Evolutionary conservation across 2,329 filamentous ascomycete species (phyloP).

Genomic region (Trichoderma harzianum): DNA sequence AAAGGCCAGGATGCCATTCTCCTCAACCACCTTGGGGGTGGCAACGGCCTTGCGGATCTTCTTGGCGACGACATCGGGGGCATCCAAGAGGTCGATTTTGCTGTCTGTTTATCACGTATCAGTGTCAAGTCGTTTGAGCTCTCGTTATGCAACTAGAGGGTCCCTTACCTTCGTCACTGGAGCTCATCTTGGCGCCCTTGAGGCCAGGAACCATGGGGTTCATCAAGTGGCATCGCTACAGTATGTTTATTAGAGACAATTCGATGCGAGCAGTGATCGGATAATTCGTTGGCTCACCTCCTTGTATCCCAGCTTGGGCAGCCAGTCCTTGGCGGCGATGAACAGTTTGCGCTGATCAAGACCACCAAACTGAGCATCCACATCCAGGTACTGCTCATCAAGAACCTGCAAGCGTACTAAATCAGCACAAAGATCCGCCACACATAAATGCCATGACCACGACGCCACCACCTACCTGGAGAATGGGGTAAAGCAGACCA

Average conservation of each 20-base stretch:
- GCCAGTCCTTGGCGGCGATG: slow-evolving; percentile 75
- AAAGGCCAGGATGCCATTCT: slow-evolving; percentile 83
- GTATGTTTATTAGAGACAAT: neutral
- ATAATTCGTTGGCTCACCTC: slow-evolving; percentile 39
- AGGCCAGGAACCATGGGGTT: slow-evolving; percentile 87
- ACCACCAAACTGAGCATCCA: slow-evolving; percentile 85
- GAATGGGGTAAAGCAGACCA: slow-evolving; percentile 40
- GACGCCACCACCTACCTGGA: slow-evolving; percentile 54
- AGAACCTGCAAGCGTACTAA: slow-evolving; percentile 48
- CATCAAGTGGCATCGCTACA: slow-evolving; percentile 38
- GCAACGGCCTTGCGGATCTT: slow-evolving; percentile 86
- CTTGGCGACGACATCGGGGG: slow-evolving; percentile 68
- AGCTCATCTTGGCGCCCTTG: slow-evolving; percentile 80
- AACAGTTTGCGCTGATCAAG: slow-evolving; percentile 89
- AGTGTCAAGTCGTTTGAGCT: neutral
- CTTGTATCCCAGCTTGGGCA: slow-evolving; percentile 82
- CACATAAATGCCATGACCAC: neutral
- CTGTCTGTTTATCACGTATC: slow-evolving; percentile 50
- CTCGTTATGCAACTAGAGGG: neutral
- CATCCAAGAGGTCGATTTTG: slow-evolving; percentile 92
- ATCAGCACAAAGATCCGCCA: neutral
- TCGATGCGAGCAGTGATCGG: accelerated
- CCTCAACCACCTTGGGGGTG: slow-evolving; percentile 70
- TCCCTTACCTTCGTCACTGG: slow-evolving; percentile 59
- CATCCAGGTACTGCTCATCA: slow-evolving; percentile 84